Evolutionary conservation across 2,329 filamentous ascomycete species (phyloP).

Genomic region (Fonsecaea erecta): DNA sequence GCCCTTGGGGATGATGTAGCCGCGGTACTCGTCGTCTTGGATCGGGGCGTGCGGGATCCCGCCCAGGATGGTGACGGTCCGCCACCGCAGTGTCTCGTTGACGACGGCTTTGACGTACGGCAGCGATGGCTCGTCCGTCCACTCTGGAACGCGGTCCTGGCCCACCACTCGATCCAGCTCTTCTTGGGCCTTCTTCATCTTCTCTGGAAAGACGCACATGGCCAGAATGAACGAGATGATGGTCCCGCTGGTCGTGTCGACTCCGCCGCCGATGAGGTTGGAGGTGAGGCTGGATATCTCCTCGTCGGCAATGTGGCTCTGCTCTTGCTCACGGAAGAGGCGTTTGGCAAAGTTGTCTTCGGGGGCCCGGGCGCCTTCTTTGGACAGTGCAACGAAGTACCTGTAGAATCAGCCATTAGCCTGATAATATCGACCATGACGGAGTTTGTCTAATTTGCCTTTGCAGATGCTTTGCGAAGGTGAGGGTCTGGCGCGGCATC

Average conservation of each 20-base stretch:
- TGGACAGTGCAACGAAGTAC: conserved; percentile 59
- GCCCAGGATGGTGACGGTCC: conserved; percentile 43
- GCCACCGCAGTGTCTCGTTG: conserved; percentile 46
- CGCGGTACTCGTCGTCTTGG: conserved; percentile 56
- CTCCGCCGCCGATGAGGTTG: conserved; percentile 46
- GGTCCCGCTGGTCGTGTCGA: conserved; percentile 41
- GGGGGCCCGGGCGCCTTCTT: conserved; percentile 53
- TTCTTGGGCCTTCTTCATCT: conserved; percentile 52
- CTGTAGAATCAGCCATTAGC: background rate
- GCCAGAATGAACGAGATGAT: conserved; percentile 41
- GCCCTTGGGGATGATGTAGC: conserved; percentile 56
- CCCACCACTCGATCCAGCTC: conserved; percentile 52
- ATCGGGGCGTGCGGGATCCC: conserved; percentile 45
- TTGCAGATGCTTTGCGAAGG: conserved; percentile 51
- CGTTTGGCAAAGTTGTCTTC: conserved; percentile 49
- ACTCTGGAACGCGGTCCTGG: conserved; percentile 44
- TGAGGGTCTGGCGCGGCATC: conserved; percentile 20
- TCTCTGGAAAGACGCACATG: conserved; percentile 50
- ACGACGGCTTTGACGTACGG: conserved; percentile 48
- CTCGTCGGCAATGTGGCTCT: conserved; percentile 51
- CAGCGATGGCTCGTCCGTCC: conserved; percentile 45
- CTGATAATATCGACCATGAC: background rate
- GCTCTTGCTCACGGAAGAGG: conserved; percentile 54
- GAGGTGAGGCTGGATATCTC: conserved; percentile 56
- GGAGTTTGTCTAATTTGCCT: conserved; percentile 35